These are phyloP conservation scores for Diplotaxis tenuifolia DNA, from an alignment of 345 rosid genomes.

Conservation along the genomic window DNA sequence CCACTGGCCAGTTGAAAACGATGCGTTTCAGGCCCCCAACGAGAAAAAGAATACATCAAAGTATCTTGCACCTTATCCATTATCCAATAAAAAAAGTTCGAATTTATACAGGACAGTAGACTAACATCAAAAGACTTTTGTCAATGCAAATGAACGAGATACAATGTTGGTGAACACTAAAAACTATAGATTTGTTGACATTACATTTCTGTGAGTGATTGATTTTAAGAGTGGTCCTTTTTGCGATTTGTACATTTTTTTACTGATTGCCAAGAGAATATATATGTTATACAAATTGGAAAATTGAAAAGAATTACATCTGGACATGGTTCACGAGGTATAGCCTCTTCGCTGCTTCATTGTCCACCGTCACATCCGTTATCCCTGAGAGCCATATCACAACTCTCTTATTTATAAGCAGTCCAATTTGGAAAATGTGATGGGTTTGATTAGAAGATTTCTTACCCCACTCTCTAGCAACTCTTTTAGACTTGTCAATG, in stretches of 20 bases:
- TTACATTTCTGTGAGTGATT: background rate
- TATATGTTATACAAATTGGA: conserved; percentile 4
- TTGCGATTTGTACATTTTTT: background rate
- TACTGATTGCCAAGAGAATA: conserved; percentile 4
- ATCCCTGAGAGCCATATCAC: conserved; percentile 55
- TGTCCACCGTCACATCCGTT: conserved; percentile 74
- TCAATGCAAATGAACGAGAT: background rate
- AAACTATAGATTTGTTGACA: background rate
- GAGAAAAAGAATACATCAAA: background rate
- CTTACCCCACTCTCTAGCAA: conserved; percentile 83
- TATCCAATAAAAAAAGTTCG: background rate
- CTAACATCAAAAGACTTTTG: background rate
- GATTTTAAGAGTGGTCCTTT: background rate
- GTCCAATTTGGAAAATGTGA: background rate
- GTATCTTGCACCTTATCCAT: conserved; percentile 13
- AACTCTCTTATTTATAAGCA: background rate
- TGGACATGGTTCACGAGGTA: conserved; percentile 30
- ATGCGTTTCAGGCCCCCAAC: background rate
- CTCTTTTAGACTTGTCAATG: conserved; percentile 53
- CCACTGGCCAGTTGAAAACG: background rate
- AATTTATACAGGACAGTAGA: background rate
- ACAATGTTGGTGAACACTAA: background rate
- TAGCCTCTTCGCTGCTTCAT: conserved; percentile 77
- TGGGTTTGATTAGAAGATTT: conserved; percentile 7
- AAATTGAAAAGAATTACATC: background rate